Percentiles rank a stretch among this genome's conserved stretches.
phyloP scores from a whole-genome alignment of 805 yeast species.

The Osmozyma mogii region DNA sequence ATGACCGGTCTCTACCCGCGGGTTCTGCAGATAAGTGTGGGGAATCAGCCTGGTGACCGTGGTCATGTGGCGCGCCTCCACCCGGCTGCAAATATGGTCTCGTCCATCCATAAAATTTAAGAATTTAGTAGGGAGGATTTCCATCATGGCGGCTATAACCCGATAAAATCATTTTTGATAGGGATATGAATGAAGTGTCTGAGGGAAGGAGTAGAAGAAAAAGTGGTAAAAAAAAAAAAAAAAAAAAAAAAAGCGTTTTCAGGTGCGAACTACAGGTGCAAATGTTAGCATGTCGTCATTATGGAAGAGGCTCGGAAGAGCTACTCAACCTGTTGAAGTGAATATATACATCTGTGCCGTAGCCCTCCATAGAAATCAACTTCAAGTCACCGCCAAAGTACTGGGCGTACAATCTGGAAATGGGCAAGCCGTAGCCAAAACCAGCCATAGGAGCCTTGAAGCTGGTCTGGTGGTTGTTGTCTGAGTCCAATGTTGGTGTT shows the following conservation, averaged over 20 bases:
- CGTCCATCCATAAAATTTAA: no score
- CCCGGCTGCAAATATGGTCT: no score
- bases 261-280: not conserved
- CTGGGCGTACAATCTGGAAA: conserved; percentile 77
- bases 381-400: conserved; percentile 88
- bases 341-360: conserved; percentile 87
- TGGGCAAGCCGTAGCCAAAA: conserved; percentile 85
- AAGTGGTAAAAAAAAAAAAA: not conserved
- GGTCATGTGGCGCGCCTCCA: no score
- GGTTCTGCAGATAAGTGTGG: no score
- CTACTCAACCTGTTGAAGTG: conserved; percentile 76
- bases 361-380: conserved; percentile 86
- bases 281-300: not conserved
- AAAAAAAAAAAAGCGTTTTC: no score
- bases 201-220: not conserved
- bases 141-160: no score
- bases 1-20: no score
- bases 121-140: no score
- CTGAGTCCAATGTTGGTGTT: conserved; percentile 58
- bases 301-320: conserved; percentile 60
- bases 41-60: no score
- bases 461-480: conserved; percentile 48
- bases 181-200: no score
- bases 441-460: conserved; percentile 93
- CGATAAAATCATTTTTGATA: no score